phyloP scores from a whole-genome alignment of 352 stramenopile genomes.

The Peronospora destructor region DNA sequence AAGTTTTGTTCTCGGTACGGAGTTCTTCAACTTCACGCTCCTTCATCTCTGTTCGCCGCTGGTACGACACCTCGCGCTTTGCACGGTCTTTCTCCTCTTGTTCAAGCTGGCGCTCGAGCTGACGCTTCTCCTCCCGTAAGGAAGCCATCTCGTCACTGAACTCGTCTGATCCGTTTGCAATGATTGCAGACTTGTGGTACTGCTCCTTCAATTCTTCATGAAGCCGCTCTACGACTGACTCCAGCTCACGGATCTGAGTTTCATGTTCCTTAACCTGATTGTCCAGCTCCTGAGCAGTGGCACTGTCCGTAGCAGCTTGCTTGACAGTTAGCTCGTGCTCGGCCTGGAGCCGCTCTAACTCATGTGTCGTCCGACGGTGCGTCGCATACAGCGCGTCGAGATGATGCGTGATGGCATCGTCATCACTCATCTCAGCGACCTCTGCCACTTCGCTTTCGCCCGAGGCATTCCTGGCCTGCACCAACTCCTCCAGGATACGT shows the following conservation, averaged over 20 bases:
- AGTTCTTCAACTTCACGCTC: slow-evolving; percentile 35
- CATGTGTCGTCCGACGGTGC: slow-evolving; percentile 26
- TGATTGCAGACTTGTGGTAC: slow-evolving; percentile 34
- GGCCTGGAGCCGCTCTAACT: slow-evolving; percentile 41
- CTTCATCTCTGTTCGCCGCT: slow-evolving; percentile 37
- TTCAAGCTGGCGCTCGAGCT: slow-evolving; percentile 36
- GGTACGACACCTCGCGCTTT: slow-evolving; percentile 37
- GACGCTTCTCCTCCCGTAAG: slow-evolving; percentile 32
- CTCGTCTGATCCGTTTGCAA: slow-evolving; percentile 37
- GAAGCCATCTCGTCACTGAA: slow-evolving; percentile 41
- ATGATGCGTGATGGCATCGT: slow-evolving; percentile 29
- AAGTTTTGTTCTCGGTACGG: slow-evolving; percentile 35
- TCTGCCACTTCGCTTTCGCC: slow-evolving; percentile 18
- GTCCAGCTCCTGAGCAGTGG: slow-evolving; percentile 29
- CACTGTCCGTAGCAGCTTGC: slow-evolving; percentile 29
- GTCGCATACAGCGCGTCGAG: slow-evolving; percentile 32
- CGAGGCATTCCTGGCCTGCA: slow-evolving; percentile 27
- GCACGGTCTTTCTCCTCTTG: slow-evolving; percentile 33
- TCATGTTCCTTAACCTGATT: slow-evolving; percentile 37
- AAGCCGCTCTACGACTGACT: slow-evolving; percentile 35
- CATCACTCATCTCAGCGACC: slow-evolving; percentile 24
- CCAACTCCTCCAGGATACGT: slow-evolving; percentile 37
- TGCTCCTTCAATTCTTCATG: slow-evolving; percentile 42
- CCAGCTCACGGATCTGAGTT: slow-evolving; percentile 41
- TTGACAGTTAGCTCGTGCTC: slow-evolving; percentile 41